Conservation (phyloP, 2,329 filamentous ascomycete species). For the Sporothrix euskadiensis region DNA sequence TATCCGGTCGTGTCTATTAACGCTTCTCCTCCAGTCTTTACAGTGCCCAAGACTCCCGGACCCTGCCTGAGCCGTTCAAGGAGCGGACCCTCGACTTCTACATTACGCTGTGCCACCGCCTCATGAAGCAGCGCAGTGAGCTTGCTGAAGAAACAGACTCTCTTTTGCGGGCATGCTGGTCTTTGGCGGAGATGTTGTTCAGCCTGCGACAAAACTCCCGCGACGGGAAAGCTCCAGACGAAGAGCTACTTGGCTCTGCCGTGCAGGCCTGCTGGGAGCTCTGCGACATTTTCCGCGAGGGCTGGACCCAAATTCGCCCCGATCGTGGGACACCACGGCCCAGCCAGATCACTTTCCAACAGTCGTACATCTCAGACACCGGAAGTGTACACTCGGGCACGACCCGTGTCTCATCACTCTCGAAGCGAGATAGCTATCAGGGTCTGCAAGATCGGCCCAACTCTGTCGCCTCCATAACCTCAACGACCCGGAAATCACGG, state of each 20-base stretch:
- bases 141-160: constrained; percentile 80
- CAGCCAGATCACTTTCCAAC: constrained; percentile 72
- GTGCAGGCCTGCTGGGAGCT: constrained; percentile 95
- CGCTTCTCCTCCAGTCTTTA: constrained; percentile 59
- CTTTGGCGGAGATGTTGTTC: constrained; percentile 88
- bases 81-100: constrained; percentile 94
- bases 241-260: constrained; percentile 81
- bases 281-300: constrained; percentile 88
- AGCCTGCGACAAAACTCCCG: constrained; percentile 79
- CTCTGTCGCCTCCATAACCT: constrained; percentile 28
- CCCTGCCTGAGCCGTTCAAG: constrained; percentile 79
- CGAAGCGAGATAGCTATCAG: constrained; percentile 57
- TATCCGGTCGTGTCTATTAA: not conserved
- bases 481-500: constrained; percentile 39
- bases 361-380: constrained; percentile 44
- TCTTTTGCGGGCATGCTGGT: constrained; percentile 83
- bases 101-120: constrained; percentile 84
- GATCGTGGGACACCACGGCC: constrained; percentile 83
- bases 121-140: constrained; percentile 91
- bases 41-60: constrained; percentile 79
- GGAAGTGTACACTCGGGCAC: constrained; percentile 39
- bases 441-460: constrained; percentile 44
- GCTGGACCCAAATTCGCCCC: constrained; percentile 85
- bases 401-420: constrained; percentile 49
- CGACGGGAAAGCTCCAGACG: constrained; percentile 71